Conservation (phyloP, 2,329 filamentous ascomycete genomes). For the Colletotrichum siamense region DNA sequence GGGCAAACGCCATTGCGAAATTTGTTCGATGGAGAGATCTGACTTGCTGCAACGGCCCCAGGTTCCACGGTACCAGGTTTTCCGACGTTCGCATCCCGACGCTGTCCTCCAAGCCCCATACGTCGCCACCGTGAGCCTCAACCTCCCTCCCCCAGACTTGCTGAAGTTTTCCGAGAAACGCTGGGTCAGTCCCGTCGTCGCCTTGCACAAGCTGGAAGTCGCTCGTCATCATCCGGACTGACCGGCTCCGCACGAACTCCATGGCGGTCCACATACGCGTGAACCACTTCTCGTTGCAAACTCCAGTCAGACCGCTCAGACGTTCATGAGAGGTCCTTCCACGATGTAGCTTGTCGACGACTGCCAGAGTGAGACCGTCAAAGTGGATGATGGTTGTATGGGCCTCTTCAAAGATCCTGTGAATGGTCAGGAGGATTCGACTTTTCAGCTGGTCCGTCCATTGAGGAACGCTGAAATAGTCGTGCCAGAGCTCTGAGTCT, state of each 20-base stretch:
- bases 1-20: not conserved
- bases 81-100: not conserved
- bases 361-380: not conserved
- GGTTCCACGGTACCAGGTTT: not conserved
- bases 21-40: not conserved
- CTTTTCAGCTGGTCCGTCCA: not conserved
- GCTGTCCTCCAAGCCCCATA: not conserved
- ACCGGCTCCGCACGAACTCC: not conserved
- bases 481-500: not conserved
- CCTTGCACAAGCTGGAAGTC: not conserved
- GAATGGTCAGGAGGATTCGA: not conserved
- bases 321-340: not conserved
- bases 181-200: not conserved
- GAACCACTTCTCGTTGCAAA: not conserved
- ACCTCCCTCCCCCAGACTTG: not conserved
- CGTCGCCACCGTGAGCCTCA: not conserved
- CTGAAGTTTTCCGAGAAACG: not conserved
- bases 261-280: not conserved
- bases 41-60: not conserved
- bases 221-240: not conserved
- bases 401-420: not conserved
- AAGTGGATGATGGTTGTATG: not conserved
- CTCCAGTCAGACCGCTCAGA: not conserved
- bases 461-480: not conserved
- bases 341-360: not conserved